These are phyloP conservation scores for Colletotrichum sp. DNA, from an alignment of 2,329 filamentous ascomycete genomes.

Conservation along the genomic window DNA sequence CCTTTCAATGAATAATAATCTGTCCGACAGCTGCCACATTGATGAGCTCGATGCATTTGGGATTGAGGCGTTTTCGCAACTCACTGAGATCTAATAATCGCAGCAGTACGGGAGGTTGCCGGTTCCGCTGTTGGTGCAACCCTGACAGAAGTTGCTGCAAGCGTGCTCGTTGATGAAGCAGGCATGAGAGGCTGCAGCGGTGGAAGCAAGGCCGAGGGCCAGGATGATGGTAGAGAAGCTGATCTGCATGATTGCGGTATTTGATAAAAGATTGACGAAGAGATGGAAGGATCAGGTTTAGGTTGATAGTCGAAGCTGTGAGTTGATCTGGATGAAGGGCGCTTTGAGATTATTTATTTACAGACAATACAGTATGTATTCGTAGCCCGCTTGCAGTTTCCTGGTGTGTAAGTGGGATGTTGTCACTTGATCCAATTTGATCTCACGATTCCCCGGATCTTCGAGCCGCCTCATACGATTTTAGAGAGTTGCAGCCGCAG, in stretches of 20 bases:
- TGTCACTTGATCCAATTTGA: not conserved
- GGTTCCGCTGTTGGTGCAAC: not conserved
- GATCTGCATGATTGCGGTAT: not conserved
- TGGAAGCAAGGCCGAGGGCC: not conserved
- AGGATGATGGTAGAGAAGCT: not conserved
- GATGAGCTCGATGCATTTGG: not conserved
- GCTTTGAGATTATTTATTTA: not conserved
- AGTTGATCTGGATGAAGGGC: not conserved
- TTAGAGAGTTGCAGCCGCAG: not conserved
- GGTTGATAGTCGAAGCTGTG: not conserved
- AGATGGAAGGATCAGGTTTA: accelerated
- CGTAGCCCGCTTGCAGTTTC: not conserved
- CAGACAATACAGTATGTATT: not conserved
- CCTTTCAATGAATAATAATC: not conserved
- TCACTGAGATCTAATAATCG: not conserved
- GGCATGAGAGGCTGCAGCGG: not conserved
- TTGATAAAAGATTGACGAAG: not conserved
- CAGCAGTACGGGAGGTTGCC: not conserved
- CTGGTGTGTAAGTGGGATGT: not conserved
- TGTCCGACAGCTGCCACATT: not conserved
- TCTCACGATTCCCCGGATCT: not conserved
- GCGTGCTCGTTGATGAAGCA: not conserved
- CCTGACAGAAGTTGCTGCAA: not conserved
- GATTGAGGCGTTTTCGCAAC: not conserved
- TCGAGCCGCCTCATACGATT: not conserved